These are phyloP conservation scores for Phytophthora aleatoria DNA, from an alignment of 352 stramenopile species.

Conservation along the genomic window DNA sequence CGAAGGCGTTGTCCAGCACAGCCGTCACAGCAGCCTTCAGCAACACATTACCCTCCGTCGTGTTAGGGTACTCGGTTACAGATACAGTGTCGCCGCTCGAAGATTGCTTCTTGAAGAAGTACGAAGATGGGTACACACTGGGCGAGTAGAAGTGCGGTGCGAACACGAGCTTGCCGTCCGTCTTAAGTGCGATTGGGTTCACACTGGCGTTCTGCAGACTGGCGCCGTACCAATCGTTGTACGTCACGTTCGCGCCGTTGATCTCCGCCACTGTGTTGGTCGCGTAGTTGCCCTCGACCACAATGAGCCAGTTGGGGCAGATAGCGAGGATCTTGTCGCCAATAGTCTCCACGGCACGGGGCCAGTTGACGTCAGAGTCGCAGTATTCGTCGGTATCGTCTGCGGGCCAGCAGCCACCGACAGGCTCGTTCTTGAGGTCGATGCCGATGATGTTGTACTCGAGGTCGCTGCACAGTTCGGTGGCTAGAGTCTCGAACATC, in stretches of 20 bases:
- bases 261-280: slow-evolving; percentile 49
- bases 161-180: slow-evolving; percentile 76
- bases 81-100: slow-evolving; percentile 41
- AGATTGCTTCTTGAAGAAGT: slow-evolving; percentile 75
- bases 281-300: slow-evolving; percentile 67
- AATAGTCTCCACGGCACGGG: slow-evolving; percentile 68
- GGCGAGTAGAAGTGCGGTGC: slow-evolving; percentile 86
- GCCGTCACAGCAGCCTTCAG: slow-evolving; percentile 59
- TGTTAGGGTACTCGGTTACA: slow-evolving; percentile 71
- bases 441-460: slow-evolving; percentile 89
- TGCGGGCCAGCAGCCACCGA: slow-evolving; percentile 71
- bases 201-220: slow-evolving; percentile 77
- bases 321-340: slow-evolving; percentile 62
- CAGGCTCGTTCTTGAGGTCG: slow-evolving; percentile 85
- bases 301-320: slow-evolving; percentile 82
- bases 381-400: slow-evolving; percentile 64
- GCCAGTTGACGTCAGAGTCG: slow-evolving; percentile 66
- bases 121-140: slow-evolving; percentile 72
- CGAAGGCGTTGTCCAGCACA: slow-evolving; percentile 74
- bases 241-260: slow-evolving; percentile 70
- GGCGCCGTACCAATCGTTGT: slow-evolving; percentile 84
- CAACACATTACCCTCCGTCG: slow-evolving; percentile 56
- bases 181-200: slow-evolving; percentile 66
- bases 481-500: slow-evolving; percentile 75
- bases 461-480: slow-evolving; percentile 67